These are phyloP conservation scores for Rhizoclosmatium globosum DNA, from an alignment of 192 early-diverging fungal species.

Conservation along the genomic window DNA sequence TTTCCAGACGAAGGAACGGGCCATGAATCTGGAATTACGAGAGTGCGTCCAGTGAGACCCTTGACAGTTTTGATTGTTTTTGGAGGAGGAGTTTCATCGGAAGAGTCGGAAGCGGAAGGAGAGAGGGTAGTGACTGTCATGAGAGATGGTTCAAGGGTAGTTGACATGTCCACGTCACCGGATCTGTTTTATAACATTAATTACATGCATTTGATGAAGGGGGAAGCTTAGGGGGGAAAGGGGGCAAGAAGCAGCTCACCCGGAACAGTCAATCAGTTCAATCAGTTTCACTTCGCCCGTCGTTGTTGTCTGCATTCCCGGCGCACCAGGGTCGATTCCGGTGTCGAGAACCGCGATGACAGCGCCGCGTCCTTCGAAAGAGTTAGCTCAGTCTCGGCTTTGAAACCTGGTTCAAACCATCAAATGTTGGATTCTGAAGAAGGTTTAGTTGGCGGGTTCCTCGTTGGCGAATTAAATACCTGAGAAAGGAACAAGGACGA, in stretches of 20 bases:
- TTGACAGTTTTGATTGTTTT: conserved; percentile 71
- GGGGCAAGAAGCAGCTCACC: conserved; percentile 48
- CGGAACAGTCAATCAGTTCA: conserved; percentile 95
- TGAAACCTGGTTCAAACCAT: too few species aligned
- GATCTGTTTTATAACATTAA: background rate
- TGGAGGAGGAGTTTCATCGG: too few species aligned
- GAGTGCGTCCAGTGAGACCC: conserved; percentile 78
- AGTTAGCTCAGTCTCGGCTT: too few species aligned
- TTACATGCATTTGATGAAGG: background rate
- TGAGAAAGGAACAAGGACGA: too few species aligned
- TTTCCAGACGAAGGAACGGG: conserved; percentile 70
- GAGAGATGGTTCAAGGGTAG: conserved; percentile 45
- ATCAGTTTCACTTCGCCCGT: conserved; percentile 92
- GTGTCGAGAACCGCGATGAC: conserved; percentile 94
- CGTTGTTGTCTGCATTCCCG: conserved; percentile 84
- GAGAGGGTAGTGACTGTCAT: too few species aligned
- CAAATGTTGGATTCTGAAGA: too few species aligned
- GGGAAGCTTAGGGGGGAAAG: too few species aligned
- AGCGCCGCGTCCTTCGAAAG: conserved; percentile 82
- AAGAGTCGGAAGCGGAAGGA: too few species aligned
- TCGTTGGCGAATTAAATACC: too few species aligned
- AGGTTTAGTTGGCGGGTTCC: too few species aligned
- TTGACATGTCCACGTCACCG: conserved; percentile 66
- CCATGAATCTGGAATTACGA: conserved; percentile 58
- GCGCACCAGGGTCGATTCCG: conserved; percentile 89